Percentiles rank a stretch among this genome's conserved stretches.
Conservation (phyloP, 2,329 filamentous ascomycete species). For the Neoascochyta sp. region DNA sequence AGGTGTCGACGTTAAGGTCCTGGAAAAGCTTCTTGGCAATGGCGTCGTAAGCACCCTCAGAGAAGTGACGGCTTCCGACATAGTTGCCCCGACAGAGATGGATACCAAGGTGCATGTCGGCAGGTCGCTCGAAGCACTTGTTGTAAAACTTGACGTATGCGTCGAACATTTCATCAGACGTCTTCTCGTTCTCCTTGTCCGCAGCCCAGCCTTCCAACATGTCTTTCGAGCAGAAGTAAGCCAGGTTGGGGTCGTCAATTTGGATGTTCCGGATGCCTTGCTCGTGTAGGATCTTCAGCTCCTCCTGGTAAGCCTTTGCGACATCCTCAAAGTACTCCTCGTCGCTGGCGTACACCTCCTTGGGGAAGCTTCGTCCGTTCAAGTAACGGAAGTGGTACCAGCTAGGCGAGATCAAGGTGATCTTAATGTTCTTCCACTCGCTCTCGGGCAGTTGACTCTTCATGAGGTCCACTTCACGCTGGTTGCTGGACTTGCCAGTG, state of each 20-base stretch:
- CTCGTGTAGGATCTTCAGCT: slow-evolving; percentile 46
- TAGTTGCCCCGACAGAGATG: slow-evolving; percentile 63
- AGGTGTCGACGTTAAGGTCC: slow-evolving; percentile 41
- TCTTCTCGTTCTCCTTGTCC: slow-evolving; percentile 64
- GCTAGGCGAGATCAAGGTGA: slow-evolving; percentile 63
- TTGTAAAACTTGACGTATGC: slow-evolving; percentile 77
- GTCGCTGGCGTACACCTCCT: slow-evolving; percentile 45
- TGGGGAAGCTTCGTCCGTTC: slow-evolving; percentile 47
- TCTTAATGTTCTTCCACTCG: slow-evolving; percentile 62
- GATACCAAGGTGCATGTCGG: slow-evolving; percentile 71
- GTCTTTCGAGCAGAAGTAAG: slow-evolving; percentile 40
- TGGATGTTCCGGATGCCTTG: slow-evolving; percentile 48
- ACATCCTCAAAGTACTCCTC: slow-evolving; percentile 49
- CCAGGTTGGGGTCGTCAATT: slow-evolving; percentile 49
- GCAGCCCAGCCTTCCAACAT: slow-evolving; percentile 45
- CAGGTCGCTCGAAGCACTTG: slow-evolving; percentile 60
- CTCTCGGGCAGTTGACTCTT: slow-evolving; percentile 58
- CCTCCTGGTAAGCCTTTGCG: slow-evolving; percentile 46
- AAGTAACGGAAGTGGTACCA: slow-evolving; percentile 68
- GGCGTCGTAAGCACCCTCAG: slow-evolving; percentile 47
- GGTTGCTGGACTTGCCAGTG: slow-evolving; percentile 52
- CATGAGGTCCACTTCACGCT: slow-evolving; percentile 58
- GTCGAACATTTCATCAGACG: slow-evolving; percentile 67
- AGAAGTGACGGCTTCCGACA: slow-evolving; percentile 46
- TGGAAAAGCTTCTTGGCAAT: slow-evolving; percentile 45